phyloP scores from a whole-genome alignment of 495 filamentous ascomycete genomes.

The Podospora australis region DNA sequence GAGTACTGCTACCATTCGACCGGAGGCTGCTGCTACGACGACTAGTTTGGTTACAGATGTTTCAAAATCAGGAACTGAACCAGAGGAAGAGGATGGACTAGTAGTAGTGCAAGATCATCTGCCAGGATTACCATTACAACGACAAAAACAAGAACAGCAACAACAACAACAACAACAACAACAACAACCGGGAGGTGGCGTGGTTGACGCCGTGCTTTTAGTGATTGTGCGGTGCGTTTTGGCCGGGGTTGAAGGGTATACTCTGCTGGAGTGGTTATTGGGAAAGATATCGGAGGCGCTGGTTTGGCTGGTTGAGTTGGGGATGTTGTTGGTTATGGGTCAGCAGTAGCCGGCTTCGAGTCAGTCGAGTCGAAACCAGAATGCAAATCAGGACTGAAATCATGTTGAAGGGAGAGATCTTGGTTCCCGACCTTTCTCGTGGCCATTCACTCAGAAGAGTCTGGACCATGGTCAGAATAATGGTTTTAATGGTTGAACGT shows the following conservation, averaged over 20 bases:
- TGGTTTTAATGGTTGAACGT: too few relatives aligned
- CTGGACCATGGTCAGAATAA: too few relatives aligned
- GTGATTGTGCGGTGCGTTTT: constrained; percentile 21
- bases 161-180: not conserved
- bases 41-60: not conserved
- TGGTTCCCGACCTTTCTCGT: too few relatives aligned
- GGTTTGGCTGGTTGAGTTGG: constrained; percentile 24
- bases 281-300: constrained; percentile 19
- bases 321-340: constrained; percentile 21
- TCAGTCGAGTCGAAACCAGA: too few relatives aligned
- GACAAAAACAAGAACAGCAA: not conserved
- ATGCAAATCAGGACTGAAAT: too few relatives aligned
- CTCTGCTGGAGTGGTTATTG: constrained; percentile 21
- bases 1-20: not conserved
- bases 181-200: constrained; percentile 10
- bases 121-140: too few relatives aligned
- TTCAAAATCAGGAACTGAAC: not conserved
- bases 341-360: constrained; percentile 3
- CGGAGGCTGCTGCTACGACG: not conserved
- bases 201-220: constrained; percentile 19
- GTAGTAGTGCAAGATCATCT: too few relatives aligned
- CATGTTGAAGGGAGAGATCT: too few relatives aligned
- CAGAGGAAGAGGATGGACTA: too few relatives aligned
- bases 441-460: too few relatives aligned
- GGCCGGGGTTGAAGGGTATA: constrained; percentile 19